Conservation (phyloP, 768 basidiomycete species). For the Suillus hirtellus region DNA sequence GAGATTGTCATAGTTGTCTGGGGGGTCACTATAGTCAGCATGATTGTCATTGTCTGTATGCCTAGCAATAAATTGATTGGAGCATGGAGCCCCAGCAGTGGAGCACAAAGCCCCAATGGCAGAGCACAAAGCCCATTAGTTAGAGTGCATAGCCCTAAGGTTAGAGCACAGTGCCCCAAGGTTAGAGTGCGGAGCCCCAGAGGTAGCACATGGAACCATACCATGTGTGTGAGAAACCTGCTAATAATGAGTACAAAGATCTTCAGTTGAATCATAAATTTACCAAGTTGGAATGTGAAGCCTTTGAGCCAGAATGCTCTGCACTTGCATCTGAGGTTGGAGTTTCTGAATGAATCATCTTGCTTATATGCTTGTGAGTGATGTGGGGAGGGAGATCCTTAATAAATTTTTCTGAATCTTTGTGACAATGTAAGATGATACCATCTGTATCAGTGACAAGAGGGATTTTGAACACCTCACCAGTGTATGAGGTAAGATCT, state of each 20-base stretch:
- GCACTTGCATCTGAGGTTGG: no score
- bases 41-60: no score
- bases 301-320: neutral
- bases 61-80: no score
- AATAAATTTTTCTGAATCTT: conserved; percentile 1
- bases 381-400: neutral
- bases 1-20: no score
- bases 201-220: neutral
- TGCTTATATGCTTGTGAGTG: no score
- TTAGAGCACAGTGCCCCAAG: no score
- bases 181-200: neutral
- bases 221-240: neutral
- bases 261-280: neutral
- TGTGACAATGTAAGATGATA: neutral
- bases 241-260: neutral
- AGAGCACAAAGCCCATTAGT: neutral
- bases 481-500: no score
- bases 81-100: no score
- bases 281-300: neutral
- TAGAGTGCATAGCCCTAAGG: neutral
- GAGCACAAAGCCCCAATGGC: no score
- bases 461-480: no score
- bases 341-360: no score
- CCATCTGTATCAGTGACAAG: neutral
- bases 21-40: no score